Evolutionary conservation across 257 asterid species (phyloP), one percentile per base, ranked within the genome.

Genomic region (Ocimum tenuiflorum): DNA sequence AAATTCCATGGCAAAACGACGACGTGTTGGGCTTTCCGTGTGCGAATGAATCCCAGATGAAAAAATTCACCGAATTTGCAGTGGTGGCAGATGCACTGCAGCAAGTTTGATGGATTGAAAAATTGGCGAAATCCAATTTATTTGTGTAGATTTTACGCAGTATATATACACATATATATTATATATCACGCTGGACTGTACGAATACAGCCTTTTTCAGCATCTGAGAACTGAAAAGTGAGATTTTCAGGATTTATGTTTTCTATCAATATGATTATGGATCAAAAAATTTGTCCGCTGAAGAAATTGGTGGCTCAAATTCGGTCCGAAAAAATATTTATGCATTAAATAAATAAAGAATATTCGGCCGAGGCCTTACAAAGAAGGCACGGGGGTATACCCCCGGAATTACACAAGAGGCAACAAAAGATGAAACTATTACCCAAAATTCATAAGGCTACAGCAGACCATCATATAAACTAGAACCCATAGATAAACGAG

Each of bases 1-100:
- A 63, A 49, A 77, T 13, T 82, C 91, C 98, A 91, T 88, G 73
- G 82, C 62, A 69, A 63, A 59, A 48, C 33, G 36, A 50, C 51
- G 39, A 48, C 9, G 39, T 46, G 47, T 14, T 50, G 82, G 83
- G 82, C 75, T 60, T 76, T 76, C 54, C 62, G 76, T 45, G 68
- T 20, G 74, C 10, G 24, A 27, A 65, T 76, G 74, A 70, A 69
- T 64, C 86, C 86, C 71, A 58, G 60, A 41, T 43, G 13, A n/a
- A n/a, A 45, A 35, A 69, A 33, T 65, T 69, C 74, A 35, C 69
- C 22, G 66, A 50, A 6, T 24, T 49, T 8, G 15, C 52, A 29
- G 76, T 0, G 60, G 14, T 50, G 77, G 72, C 61, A 60, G 73
- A 52, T 52, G 69, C 71, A 33, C 46, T 50, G 54, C 35, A 49